phyloP scores from a whole-genome alignment of 768 basidiomycete species.

The Pleurotus ostreatus region DNA sequence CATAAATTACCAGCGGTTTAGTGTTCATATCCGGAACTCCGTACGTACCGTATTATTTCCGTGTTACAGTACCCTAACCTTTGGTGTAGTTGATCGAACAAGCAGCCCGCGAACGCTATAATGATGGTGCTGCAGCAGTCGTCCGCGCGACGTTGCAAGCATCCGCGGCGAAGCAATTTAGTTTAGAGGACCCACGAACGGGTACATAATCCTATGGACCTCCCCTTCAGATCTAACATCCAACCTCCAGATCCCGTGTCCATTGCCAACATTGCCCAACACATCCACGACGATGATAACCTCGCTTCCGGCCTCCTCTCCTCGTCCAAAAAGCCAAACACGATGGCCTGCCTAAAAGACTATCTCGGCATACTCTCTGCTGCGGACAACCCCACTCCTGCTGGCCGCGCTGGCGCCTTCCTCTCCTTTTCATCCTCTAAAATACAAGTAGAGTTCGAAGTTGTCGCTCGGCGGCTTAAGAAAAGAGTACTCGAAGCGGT shows the following conservation, averaged over 20 bases:
- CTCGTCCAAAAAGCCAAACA: constrained; percentile 50
- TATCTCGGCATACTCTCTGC: constrained; percentile 78
- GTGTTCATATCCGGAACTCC: constrained; percentile 82
- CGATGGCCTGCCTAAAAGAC: constrained; percentile 63
- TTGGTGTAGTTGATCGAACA: constrained; percentile 64
- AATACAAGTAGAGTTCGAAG: constrained; percentile 77
- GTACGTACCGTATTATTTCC: constrained; percentile 35
- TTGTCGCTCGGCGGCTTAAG: constrained; percentile 63
- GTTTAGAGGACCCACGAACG: constrained; percentile 58
- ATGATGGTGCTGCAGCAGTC: constrained; percentile 67
- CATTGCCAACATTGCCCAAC: constrained; percentile 56
- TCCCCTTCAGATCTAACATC: not conserved
- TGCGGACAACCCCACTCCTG: constrained; percentile 77
- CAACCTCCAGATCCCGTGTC: constrained; percentile 56
- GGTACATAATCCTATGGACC: constrained; percentile 32
- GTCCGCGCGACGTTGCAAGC: constrained; percentile 68
- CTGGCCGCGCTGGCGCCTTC: constrained; percentile 67
- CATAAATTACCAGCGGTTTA: constrained; percentile 87
- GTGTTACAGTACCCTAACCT: constrained; percentile 11
- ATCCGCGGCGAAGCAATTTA: constrained; percentile 61
- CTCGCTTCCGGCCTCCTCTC: constrained; percentile 63
- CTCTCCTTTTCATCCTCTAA: constrained; percentile 67
- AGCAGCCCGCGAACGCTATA: constrained; percentile 78
- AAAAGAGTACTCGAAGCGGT: constrained; percentile 72
- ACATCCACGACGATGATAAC: constrained; percentile 58